Base-by-base conservation (phyloP, 2,329 filamentous ascomycete species). In the Alternaria sp. region DNA sequence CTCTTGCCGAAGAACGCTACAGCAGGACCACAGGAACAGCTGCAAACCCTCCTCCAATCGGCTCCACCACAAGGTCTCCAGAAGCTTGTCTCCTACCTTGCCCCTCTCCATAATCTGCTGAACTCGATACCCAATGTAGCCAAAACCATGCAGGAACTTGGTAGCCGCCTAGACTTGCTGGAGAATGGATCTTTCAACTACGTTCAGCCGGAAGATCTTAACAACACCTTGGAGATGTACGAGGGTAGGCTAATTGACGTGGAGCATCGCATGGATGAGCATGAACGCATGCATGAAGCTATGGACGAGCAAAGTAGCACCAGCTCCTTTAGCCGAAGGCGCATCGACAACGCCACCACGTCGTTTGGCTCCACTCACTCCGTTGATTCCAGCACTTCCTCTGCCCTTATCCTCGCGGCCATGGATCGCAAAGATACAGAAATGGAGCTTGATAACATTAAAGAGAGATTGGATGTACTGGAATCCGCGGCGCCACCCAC, bases 101-200 rank as follows among this genome's bases (percentile, higher is more conserved):
- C 70, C 7, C 74, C 74, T 4, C 61, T 82, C 3, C 77, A 80
- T 52, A 77, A 77, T 47, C 67, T 80, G 13, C 67, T 82, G 36
- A 77, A 71, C 19, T 74, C 75, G 6, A 77, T 81, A n/a, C 79
- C 80, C 1, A 78, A 79, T 51, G 73, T 81, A 28, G 74, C 79
- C 30, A 76, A 86, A 46, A 83, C 84, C n/a, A 83, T 90, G 62
- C 82, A 86, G 61, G 84, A 86, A 17, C 87, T 93, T 62, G 88
- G 88, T 40, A 84, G 86, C 56, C 88, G 92, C 2, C 77, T 95
- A 12, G 89, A 92, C 52, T 82, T 84, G 59, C 83, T 94, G 6
- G 92, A 95, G 78, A 91, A 86, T 54, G 83, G 86, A 2, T 93
- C 90, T 0, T 92, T 93, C 71, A 88, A 88, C 23, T 84, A 87